Percentiles rank a stretch among this genome's conserved stretches.
phyloP scores from a whole-genome alignment of 148 eudicot genomes.

The Polygonum aviculare region DNA sequence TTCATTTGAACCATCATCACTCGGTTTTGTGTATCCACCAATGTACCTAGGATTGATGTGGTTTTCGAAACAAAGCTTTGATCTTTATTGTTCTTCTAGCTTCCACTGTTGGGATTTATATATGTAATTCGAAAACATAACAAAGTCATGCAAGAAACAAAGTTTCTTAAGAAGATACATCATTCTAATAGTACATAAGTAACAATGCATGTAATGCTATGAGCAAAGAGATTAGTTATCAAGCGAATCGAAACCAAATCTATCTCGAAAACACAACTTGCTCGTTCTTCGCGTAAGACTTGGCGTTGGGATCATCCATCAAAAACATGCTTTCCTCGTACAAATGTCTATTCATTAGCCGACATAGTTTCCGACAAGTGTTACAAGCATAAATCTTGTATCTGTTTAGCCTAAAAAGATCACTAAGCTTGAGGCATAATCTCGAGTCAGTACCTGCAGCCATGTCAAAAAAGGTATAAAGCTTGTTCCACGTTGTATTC shows the following conservation, averaged over 20 bases:
- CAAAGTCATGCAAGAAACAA: too few species aligned
- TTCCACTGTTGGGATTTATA: too few species aligned
- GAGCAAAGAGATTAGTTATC: too few species aligned
- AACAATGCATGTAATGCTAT: too few species aligned
- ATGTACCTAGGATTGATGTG: constrained; percentile 4
- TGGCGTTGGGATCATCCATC: neutral
- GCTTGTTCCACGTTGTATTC: neutral
- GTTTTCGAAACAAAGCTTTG: neutral
- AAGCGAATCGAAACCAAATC: too few species aligned
- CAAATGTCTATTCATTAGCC: neutral
- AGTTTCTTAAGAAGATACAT: too few species aligned
- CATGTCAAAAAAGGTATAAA: neutral
- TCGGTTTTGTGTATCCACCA: neutral
- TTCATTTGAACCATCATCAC: neutral
- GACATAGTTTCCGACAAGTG: neutral
- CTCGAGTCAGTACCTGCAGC: neutral
- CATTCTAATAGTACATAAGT: too few species aligned
- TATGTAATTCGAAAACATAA: too few species aligned
- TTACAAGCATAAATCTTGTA: too few species aligned
- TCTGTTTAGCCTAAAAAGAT: neutral
- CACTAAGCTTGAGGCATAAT: neutral
- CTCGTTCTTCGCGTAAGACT: neutral
- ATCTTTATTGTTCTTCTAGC: neutral
- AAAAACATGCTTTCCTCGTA: neutral
- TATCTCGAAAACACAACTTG: too few species aligned